Base-by-base conservation (phyloP, 1,284 basidiomycete genomes). In the Kalmanozyma brasiliensis region DNA sequence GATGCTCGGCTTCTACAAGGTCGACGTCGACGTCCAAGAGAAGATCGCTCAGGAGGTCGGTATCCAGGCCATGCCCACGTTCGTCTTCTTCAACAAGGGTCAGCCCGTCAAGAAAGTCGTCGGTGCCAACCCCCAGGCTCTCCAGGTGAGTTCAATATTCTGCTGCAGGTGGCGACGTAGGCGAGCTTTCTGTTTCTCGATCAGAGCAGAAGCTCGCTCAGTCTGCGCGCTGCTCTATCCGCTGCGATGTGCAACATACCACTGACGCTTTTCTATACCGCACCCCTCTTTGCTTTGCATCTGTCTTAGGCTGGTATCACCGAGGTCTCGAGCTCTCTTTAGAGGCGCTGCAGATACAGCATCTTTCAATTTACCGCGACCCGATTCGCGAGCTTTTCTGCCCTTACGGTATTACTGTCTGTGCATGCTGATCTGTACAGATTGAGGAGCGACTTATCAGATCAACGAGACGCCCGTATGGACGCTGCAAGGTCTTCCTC, bases 41-140 rank as follows among this genome's bases (percentile, higher is more conserved):
- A 83, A 86, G 65, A 83, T 87, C 66, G 84, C 86, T 8, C 82
- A 87, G 77, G 89, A 90, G 82, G 87, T 89, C 56, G 88, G 87
- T 49, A 87, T 96, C 83, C 87, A 87, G 76, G 89, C 89, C 83
- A 90, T 92, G 88, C 91, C 91, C 16, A 91, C 91, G 3, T 92
- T 92, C 85, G 83, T 87, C 53, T 85, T 87, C 32, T 91, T 88
- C 86, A 87, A 90, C 84, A 85, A 87, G 66, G 90, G 90, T 41
- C 72, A 87, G 75, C 87, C 88, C 82, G 80, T 89, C 61, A 86
- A 85, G 42, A 86, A 88, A 29, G 77, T 89, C 52, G 86, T 88
- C 46, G 91, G 91, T 62, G 90, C 90, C 36, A 85, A 83, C 55
- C 86, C 86, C 16, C 80, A 80, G 60, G 85, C 85, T 79, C 82